Evolutionary conservation across 495 filamentous ascomycete species (phyloP), one percentile per base, ranked within the genome.

Genomic region (Aspergillus ostianus): DNA sequence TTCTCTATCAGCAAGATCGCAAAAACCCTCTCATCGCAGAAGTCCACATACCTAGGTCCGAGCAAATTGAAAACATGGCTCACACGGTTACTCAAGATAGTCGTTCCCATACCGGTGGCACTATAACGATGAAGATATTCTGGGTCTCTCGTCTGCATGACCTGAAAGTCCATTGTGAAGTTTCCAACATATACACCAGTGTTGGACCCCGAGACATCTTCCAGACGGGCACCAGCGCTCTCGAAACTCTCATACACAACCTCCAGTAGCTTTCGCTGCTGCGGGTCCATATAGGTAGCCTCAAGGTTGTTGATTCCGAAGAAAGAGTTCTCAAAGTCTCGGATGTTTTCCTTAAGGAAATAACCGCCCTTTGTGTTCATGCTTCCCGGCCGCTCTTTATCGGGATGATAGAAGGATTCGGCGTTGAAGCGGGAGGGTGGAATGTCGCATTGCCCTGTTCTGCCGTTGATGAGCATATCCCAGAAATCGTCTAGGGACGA

Each of bases 1-100:
- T 4, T 26, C 23, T 26, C 23, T 26, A 26, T 26, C 23, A 26
- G 23, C 23, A 26, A 4, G 4, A 26, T 26, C 2, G 4, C 23
- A 26, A 26, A 26, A 26, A 26, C 4, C 4, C 4, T 26, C 23
- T 26, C 23, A 26, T 26, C 23, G 2, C 4, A 26, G 2, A 26
- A 26, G 23, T 26, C 4, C 4, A 4, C 23, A 17, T 6, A 26
- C 4, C 58, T 55, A 0, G 59, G 59, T 0, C 59, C 59, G 5
- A 30, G 27, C 4, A 62, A 41, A 17, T 62, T 49, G 50, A 57
- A 62, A 10, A 60, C 53, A 17, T 60, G 47, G 53, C 55, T 62
- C 2, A 62, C 49, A 4, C 54, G 54, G 27, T 49, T 57, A 3
- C 15, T 23, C 12, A 60, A 44, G 52, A 60, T 44, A 6, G 53